Evolutionary conservation across 2,329 filamentous ascomycete genomes (phyloP).

Genomic region (Cladophialophora carrionii): DNA sequence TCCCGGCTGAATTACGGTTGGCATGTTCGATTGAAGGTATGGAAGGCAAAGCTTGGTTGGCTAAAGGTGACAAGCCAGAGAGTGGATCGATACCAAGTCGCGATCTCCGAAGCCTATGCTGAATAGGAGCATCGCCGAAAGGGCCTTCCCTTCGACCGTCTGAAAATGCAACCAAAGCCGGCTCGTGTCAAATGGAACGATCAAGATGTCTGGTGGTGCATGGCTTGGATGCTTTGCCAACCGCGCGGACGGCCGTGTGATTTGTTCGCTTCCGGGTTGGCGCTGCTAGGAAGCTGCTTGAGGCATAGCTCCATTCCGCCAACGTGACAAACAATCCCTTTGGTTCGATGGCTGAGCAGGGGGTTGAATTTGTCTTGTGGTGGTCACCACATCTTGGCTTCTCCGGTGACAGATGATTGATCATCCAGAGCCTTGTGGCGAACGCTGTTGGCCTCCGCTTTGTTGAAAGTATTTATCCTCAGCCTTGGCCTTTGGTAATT

Average conservation of each 20-base stretch:
- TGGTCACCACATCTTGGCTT: background rate
- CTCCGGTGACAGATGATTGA: background rate
- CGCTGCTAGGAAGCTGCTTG: conserved; percentile 3
- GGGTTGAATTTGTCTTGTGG: conserved; percentile 1
- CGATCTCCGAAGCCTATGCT: conserved; percentile 5
- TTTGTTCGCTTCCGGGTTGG: conserved; percentile 16
- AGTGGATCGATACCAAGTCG: conserved; percentile 16
- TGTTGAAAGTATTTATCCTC: conserved; percentile 1
- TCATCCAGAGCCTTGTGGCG: conserved; percentile 4
- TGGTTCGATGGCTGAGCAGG: background rate
- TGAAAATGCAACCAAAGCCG: conserved; percentile 10
- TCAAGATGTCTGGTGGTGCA: conserved; percentile 4
- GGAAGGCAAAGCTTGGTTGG: conserved; percentile 12
- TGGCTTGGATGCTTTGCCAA: conserved; percentile 7
- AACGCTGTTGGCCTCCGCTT: background rate
- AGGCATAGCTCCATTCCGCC: conserved; percentile 12
- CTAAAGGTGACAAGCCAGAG: background rate
- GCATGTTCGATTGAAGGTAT: background rate
- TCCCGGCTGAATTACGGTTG: conserved; percentile 21
- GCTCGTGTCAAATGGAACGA: conserved; percentile 11
- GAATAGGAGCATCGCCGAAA: conserved; percentile 4
- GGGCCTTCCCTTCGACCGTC: conserved; percentile 15
- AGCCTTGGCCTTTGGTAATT: conserved; percentile 2
- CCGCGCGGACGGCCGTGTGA: background rate
- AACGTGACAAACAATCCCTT: conserved; percentile 6